A percentile compares a stretch with the other conserved stretches of the same genome.
phyloP scores from a whole-genome alignment of 2,329 filamentous ascomycete species.

The Penicillium sclerotigenum region DNA sequence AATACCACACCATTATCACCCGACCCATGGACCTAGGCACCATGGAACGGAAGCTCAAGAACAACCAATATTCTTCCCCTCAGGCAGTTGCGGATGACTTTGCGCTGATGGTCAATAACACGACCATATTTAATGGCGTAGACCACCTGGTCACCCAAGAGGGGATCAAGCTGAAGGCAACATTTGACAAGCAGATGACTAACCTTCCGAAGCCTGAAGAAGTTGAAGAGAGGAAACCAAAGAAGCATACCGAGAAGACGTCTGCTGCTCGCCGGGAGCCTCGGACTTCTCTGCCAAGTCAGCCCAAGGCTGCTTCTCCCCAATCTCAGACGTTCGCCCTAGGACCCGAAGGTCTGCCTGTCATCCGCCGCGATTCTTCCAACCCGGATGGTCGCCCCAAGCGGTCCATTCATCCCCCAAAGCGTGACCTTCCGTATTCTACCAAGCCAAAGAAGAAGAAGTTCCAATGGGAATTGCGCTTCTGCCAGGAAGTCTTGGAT shows the following conservation, averaged over 20 bases:
- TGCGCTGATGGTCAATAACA: constrained; percentile 74
- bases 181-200: constrained; percentile 59
- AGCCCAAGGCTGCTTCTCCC: constrained; percentile 35
- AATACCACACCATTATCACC: constrained; percentile 68
- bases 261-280: constrained; percentile 50
- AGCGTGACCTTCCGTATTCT: constrained; percentile 87
- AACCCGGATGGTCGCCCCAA: constrained; percentile 79
- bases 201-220: constrained; percentile 57
- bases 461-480: constrained; percentile 81
- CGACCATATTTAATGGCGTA: constrained; percentile 75
- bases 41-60: constrained; percentile 77
- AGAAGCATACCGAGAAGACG: constrained; percentile 44
- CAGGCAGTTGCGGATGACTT: constrained; percentile 73
- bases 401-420: constrained; percentile 87
- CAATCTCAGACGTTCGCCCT: constrained; percentile 66
- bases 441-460: constrained; percentile 89
- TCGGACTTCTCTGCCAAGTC: constrained; percentile 41
- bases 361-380: constrained; percentile 81
- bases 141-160: constrained; percentile 69
- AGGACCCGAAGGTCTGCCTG: constrained; percentile 70
- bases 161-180: constrained; percentile 59
- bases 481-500: constrained; percentile 76
- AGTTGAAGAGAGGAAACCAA: constrained; percentile 61
- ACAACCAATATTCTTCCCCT: constrained; percentile 65
- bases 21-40: constrained; percentile 80